phyloP scores from a whole-genome alignment of 2,329 filamentous ascomycete genomes.

The Hymenotorrendiella dingleyae region DNA sequence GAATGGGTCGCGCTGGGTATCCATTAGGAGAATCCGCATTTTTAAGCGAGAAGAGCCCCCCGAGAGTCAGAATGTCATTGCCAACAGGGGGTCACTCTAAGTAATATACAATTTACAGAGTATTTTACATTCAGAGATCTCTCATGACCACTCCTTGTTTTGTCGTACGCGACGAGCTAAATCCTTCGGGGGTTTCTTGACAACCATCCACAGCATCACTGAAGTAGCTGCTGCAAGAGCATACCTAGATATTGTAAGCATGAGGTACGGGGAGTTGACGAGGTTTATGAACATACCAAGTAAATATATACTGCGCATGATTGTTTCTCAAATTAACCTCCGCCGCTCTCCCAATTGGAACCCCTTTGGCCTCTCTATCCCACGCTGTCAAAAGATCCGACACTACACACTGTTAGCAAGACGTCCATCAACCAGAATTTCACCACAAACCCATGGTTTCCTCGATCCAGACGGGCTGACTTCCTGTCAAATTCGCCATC shows the following conservation, averaged over 20 bases:
- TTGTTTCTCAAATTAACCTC: slow-evolving; percentile 95
- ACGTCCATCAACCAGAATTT: background rate
- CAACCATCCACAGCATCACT: slow-evolving; percentile 94
- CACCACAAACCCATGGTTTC: slow-evolving; percentile 74
- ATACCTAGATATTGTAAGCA: slow-evolving; percentile 55
- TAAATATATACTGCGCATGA: slow-evolving; percentile 97
- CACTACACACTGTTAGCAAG: slow-evolving; percentile 42
- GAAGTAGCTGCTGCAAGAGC: slow-evolving; percentile 77
- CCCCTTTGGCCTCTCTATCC: slow-evolving; percentile 70
- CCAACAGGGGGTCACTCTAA: no score
- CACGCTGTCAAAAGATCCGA: slow-evolving; percentile 73
- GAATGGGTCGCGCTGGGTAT: no score
- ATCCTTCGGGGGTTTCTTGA: slow-evolving; percentile 77
- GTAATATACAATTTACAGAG: background rate
- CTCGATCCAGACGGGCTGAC: slow-evolving; percentile 90
- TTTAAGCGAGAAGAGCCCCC: no score
- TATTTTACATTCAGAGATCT: slow-evolving; percentile 2
- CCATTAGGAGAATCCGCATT: no score
- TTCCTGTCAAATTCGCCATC: slow-evolving; percentile 80
- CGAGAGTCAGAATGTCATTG: no score
- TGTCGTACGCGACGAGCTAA: slow-evolving; percentile 68
- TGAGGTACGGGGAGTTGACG: background rate
- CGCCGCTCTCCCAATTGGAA: slow-evolving; percentile 81
- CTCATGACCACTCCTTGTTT: slow-evolving; percentile 65
- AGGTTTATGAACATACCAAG: slow-evolving; percentile 62